phyloP scores from a whole-genome alignment of 1,284 basidiomycete species.

The Wallemia ichthyophaga region DNA sequence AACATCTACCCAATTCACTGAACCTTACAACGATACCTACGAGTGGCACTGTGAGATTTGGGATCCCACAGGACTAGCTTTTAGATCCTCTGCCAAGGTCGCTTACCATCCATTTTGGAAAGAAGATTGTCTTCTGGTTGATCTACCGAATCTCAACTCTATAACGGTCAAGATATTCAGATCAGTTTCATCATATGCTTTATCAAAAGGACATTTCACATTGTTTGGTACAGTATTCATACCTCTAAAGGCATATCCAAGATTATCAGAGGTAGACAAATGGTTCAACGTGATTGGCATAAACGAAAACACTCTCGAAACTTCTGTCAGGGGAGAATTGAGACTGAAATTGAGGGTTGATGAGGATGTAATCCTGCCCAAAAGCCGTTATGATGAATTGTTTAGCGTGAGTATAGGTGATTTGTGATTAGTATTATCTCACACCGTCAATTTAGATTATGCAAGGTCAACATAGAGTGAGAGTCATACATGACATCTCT shows the following conservation, averaged over 20 bases:
- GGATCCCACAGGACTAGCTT: neutral
- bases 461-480: neutral
- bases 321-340: neutral
- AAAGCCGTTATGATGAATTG: neutral
- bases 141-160: neutral
- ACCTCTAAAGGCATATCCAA: neutral
- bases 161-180: neutral
- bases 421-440: too few relatives aligned
- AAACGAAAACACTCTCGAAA: neutral
- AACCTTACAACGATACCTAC: neutral
- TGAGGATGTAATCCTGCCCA: neutral
- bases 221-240: neutral
- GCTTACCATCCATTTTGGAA: neutral
- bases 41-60: conserved; percentile 1
- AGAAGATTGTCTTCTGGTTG: neutral
- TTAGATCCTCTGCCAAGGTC: neutral
- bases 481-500: neutral
- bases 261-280: neutral
- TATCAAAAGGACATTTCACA: neutral
- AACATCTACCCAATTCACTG: neutral
- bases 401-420: neutral
- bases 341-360: neutral
- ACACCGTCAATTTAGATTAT: neutral
- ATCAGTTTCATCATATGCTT: neutral
- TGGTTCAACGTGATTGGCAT: neutral